A percentile compares a stretch with the other conserved stretches of the same genome.
These are phyloP conservation scores for Phytophthora meadii DNA, from an alignment of 352 stramenopile species.

Conservation along the genomic window DNA sequence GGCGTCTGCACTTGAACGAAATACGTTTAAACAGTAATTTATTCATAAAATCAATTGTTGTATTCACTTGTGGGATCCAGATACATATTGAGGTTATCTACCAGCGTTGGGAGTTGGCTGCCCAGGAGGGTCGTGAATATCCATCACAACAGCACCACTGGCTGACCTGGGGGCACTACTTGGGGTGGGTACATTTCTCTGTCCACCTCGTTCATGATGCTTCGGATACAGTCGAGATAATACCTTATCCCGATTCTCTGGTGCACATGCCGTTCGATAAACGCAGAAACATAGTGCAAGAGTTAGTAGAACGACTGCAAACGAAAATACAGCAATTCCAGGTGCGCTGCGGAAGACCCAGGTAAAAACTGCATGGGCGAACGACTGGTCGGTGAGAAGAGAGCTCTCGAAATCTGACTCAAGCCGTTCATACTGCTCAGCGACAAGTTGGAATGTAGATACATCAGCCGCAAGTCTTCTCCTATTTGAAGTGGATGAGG, in stretches of 20 bases:
- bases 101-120: neutral
- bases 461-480: constrained; percentile 8
- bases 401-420: constrained; percentile 1
- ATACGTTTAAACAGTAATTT: too few species aligned
- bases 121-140: constrained; percentile 17
- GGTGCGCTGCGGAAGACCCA: constrained; percentile 61
- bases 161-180: neutral
- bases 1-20: too few species aligned
- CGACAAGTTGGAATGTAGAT: constrained; percentile 48
- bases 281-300: constrained; percentile 56
- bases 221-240: constrained; percentile 26
- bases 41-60: too few species aligned
- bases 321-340: constrained; percentile 58
- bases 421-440: constrained; percentile 46
- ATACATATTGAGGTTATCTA: too few species aligned
- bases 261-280: constrained; percentile 61
- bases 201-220: too few species aligned
- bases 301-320: constrained; percentile 44
- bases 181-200: too few species aligned
- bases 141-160: constrained; percentile 29
- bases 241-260: constrained; percentile 73
- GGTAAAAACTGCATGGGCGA: constrained; percentile 46
- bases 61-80: too few species aligned
- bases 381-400: constrained; percentile 62
- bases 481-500: constrained; percentile 15